These are phyloP conservation scores for Yarrowia sp. DNA, from an alignment of 805 yeast species.

Conservation along the genomic window DNA sequence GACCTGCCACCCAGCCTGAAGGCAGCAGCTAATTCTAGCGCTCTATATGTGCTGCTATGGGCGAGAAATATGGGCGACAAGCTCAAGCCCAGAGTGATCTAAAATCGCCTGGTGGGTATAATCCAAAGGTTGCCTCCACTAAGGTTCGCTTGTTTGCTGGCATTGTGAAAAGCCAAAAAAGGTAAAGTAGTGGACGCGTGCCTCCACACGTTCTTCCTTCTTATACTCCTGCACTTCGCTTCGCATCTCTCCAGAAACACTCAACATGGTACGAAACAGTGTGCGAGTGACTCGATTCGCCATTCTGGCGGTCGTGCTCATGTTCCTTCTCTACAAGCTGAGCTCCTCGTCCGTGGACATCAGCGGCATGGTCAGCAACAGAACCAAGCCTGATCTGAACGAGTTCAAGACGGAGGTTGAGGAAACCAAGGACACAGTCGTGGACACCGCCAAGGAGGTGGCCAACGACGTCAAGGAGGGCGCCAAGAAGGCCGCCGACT, in stretches of 20 bases:
- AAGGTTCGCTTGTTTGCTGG: constrained; percentile 23
- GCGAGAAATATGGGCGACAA: neutral
- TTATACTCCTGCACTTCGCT: neutral
- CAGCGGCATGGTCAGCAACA: constrained; percentile 4
- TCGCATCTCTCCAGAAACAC: neutral
- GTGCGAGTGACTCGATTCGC: constrained; percentile 40
- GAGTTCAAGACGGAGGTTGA: neutral
- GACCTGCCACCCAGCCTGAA: too few species aligned
- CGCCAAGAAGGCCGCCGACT: constrained; percentile 15
- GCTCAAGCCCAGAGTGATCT: neutral
- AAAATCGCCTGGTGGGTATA: neutral
- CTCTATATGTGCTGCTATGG: too few species aligned
- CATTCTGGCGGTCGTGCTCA: constrained; percentile 37
- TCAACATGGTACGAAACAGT: constrained; percentile 40
- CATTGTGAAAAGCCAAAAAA: constrained; percentile 15
- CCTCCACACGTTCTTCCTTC: neutral
- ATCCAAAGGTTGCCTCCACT: neutral
- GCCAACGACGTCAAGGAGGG: constrained; percentile 25
- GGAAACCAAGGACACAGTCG: constrained; percentile 7
- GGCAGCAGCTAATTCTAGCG: too few species aligned
- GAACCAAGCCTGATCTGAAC: constrained; percentile 13
- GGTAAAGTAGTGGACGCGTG: constrained; percentile 19
- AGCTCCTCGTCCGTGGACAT: constrained; percentile 19
- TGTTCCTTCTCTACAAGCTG: constrained; percentile 39
- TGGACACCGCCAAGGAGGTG: constrained; percentile 17